Conservation (phyloP, 1,284 basidiomycete species). For the Leccinum angustisporum region DNA sequence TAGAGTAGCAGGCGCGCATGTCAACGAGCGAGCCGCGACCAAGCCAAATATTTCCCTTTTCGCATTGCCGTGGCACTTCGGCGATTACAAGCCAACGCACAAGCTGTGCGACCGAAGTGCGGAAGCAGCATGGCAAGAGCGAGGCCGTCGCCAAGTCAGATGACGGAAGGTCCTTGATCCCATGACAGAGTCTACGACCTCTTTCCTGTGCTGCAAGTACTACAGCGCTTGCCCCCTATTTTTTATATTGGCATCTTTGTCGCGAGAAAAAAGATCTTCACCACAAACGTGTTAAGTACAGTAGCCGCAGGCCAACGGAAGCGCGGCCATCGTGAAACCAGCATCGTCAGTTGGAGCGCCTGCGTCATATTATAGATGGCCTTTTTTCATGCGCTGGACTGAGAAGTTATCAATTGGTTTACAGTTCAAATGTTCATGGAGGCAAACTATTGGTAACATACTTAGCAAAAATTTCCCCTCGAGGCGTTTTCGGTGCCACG, state of each 20-base stretch:
- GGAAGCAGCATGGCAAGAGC: background rate
- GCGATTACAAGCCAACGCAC: background rate
- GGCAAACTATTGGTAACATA: too few relatives aligned
- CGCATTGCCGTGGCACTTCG: background rate
- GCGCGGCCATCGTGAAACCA: too few relatives aligned
- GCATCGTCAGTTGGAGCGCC: too few relatives aligned
- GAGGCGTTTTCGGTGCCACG: too few relatives aligned
- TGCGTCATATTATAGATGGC: background rate
- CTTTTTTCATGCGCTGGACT: background rate
- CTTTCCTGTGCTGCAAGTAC: background rate
- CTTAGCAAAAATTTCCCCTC: too few relatives aligned
- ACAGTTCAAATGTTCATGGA: background rate
- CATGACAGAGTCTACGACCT: background rate
- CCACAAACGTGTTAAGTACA: too few relatives aligned
- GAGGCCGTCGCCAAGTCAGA: background rate
- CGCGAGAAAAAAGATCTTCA: background rate
- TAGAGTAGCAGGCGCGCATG: background rate
- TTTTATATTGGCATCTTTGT: background rate
- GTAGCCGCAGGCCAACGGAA: too few relatives aligned
- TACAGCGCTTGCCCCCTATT: background rate
- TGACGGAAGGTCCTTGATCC: background rate
- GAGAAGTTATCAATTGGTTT: background rate
- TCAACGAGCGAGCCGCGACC: too few relatives aligned
- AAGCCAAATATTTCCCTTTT: background rate
- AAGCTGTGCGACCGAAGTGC: conserved; percentile 1